A percentile compares a stretch with the other conserved stretches of the same genome.
These are phyloP conservation scores for Eucalyptus melliodora DNA, from an alignment of 345 rosid genomes.

Conservation along the genomic window DNA sequence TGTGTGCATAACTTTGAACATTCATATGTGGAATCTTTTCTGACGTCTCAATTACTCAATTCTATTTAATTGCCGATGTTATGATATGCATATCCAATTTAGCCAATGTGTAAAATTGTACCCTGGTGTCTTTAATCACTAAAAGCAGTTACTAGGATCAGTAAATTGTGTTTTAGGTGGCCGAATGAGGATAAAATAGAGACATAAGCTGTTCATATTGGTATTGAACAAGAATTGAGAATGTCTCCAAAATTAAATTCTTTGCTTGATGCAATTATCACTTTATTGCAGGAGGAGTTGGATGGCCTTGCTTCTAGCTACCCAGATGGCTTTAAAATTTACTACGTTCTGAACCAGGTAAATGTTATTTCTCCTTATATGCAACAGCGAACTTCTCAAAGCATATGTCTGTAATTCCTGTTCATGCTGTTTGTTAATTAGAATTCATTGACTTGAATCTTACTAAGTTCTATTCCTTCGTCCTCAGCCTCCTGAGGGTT, in stretches of 20 bases:
- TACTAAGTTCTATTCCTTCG: not conserved
- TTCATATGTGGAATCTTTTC: not conserved
- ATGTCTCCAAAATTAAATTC: not conserved
- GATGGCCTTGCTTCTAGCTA: constrained; percentile 55
- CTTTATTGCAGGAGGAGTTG: constrained; percentile 60
- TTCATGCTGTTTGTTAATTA: not conserved
- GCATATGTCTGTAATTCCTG: not conserved
- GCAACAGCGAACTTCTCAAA: not conserved
- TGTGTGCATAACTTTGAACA: not conserved
- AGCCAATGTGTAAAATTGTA: not conserved
- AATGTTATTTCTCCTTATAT: not conserved
- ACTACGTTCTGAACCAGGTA: constrained; percentile 92
- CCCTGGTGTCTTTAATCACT: not conserved
- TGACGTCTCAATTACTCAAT: not conserved
- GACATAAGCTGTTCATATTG: not conserved
- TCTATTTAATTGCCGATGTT: not conserved
- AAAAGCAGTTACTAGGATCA: not conserved
- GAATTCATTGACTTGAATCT: not conserved
- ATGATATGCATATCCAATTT: not conserved
- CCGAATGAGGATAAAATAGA: not conserved
- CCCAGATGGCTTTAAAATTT: constrained; percentile 58
- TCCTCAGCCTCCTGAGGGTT: constrained; percentile 76
- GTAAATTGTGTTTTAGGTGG: not conserved
- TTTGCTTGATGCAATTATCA: not conserved
- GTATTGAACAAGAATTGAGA: not conserved